Evolutionary conservation across 2,329 filamentous ascomycete species (phyloP).

Genomic region (Chrysosporium keratinophilum): DNA sequence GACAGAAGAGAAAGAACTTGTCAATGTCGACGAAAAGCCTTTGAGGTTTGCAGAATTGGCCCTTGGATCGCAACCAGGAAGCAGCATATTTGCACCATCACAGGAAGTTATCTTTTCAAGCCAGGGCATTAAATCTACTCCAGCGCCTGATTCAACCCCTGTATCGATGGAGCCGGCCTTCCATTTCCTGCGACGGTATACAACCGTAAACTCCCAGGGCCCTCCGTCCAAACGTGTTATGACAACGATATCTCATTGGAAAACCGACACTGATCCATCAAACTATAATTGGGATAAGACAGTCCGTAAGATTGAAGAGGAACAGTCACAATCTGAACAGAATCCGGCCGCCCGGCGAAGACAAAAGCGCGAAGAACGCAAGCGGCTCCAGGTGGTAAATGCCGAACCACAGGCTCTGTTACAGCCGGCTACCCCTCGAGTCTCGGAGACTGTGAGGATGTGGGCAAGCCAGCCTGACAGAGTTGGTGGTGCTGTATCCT

Average conservation of each 20-base stretch:
- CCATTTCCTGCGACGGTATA: conserved; percentile 23
- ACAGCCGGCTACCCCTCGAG: background rate
- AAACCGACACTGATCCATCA: conserved; percentile 25
- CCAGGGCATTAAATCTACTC: background rate
- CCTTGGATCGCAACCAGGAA: background rate
- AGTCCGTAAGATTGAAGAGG: conserved; percentile 14
- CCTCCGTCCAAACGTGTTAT: conserved; percentile 20
- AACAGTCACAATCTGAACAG: conserved; percentile 9
- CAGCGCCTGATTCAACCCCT: background rate
- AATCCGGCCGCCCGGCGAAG: conserved; percentile 3
- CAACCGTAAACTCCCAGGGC: conserved; percentile 21
- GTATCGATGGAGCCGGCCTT: background rate
- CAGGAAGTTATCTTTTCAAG: background rate
- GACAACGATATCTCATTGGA: conserved; percentile 31
- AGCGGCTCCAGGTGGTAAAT: background rate
- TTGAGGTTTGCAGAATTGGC: background rate
- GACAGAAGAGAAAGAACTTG: background rate
- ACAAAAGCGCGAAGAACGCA: conserved; percentile 11
- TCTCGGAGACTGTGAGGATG: conserved; percentile 3
- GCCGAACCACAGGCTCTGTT: conserved; percentile 4
- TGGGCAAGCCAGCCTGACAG: conserved; percentile 15
- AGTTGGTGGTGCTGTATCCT: background rate
- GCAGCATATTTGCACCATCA: background rate
- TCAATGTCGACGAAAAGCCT: background rate
- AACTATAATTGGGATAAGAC: conserved; percentile 28